Evolutionary conservation across 2,329 filamentous ascomycete genomes (phyloP).

Genomic region (Phialophora chinensis): DNA sequence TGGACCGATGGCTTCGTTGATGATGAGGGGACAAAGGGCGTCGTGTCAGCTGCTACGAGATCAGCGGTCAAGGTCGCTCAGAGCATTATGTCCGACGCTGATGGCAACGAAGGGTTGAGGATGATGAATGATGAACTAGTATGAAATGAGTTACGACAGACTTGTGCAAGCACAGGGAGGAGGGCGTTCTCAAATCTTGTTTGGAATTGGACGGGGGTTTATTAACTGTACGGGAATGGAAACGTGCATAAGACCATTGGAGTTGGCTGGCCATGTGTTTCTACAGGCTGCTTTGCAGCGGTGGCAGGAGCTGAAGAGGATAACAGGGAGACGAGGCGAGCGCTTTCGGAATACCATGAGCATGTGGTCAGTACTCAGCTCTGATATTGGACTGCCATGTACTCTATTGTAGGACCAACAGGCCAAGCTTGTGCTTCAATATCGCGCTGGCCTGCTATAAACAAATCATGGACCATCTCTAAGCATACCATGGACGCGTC

Average conservation of each 20-base stretch:
- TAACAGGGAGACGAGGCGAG: neutral
- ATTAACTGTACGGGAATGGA: neutral
- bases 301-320: neutral
- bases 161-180: neutral
- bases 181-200: neutral
- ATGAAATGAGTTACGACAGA: slow-evolving; percentile 26
- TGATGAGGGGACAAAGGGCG: slow-evolving; percentile 40
- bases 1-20: slow-evolving; percentile 53
- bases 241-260: neutral
- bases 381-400: neutral
- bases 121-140: slow-evolving; percentile 40
- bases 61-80: slow-evolving; percentile 17
- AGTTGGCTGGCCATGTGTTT: neutral
- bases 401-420: neutral
- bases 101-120: slow-evolving; percentile 27
- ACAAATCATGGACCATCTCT: too few relatives aligned
- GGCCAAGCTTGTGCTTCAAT: neutral
- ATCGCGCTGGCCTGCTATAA: too few relatives aligned
- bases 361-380: neutral
- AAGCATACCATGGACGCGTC: neutral
- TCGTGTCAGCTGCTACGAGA: slow-evolving; percentile 13
- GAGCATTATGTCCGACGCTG: slow-evolving; percentile 19
- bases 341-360: neutral
- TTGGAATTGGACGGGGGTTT: neutral
- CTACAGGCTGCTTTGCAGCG: neutral